Base-by-base conservation (phyloP, 768 basidiomycete genomes). In the Tulasnella sp. region DNA sequence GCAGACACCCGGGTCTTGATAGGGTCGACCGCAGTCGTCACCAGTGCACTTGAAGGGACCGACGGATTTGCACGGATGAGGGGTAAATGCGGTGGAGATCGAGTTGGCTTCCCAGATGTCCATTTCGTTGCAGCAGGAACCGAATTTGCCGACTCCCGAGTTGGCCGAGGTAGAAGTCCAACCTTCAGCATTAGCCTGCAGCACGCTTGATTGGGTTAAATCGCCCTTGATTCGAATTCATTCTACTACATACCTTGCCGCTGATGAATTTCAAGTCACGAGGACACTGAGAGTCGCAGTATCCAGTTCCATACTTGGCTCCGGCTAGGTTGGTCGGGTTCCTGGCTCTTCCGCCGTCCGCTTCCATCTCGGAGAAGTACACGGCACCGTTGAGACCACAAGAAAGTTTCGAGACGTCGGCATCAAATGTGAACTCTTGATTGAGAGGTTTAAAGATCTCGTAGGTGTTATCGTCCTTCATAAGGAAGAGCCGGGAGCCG, bases 221-320 rank as follows among this genome's bases (percentile, higher is more conserved):
- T 16, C 7, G 36, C 19, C 26, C 22, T 2, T 34, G 19, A 37
- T 5, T 12, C 29, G 17, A 35, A 2, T 47, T 67, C 32, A 64
- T 36, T 12, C 62, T 17, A 26, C 22, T 14, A 80, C 82, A 73
- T 67, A 84, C 86, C 79, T 80, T 77, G 75, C 86, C 86, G 78
- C 83, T 81, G 76, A 87, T 87, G 80, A 86, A 87, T 80, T 87
- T 87, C 79, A 87, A 78, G 77, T 86, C 86, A 39, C 81, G 81
- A 2, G 86, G 85, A 79, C 86, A 87, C 77, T 87, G 86, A 26
- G 87, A 83, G 77, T 88, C 86, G 78, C 87, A 87, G 80, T 88
- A 88, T 9, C 87, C 87, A 22, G 86, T 86, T 62, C 86, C 86
- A 79, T 84, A 88, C 78, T 85, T 83, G 76, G 86, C 84, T 75